phyloP scores from a whole-genome alignment of 352 stramenopile species.

The Pythium brachiatum region DNA sequence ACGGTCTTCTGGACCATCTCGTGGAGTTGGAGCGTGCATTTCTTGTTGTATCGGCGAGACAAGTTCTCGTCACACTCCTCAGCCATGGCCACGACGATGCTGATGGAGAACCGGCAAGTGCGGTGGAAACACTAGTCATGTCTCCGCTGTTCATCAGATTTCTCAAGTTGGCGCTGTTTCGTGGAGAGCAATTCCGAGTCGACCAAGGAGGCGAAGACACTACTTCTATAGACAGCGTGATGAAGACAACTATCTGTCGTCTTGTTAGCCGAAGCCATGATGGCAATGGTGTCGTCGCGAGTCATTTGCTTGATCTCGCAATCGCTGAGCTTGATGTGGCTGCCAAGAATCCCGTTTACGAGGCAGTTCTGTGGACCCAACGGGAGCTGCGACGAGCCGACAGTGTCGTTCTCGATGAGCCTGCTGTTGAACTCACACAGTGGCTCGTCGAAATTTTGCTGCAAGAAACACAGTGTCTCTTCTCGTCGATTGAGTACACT shows the following conservation, averaged over 20 bases:
- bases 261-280: neutral
- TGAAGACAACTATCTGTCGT: neutral
- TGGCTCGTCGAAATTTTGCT: slow-evolving; percentile 24
- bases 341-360: slow-evolving; percentile 40
- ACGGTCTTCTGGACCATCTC: slow-evolving; percentile 17
- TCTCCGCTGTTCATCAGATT: slow-evolving; percentile 34
- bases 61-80: slow-evolving; percentile 17
- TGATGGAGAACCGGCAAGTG: neutral
- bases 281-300: neutral
- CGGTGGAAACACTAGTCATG: neutral
- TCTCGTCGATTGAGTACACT: neutral
- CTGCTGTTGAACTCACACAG: slow-evolving; percentile 67
- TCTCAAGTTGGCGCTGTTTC: slow-evolving; percentile 49
- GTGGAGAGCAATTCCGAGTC: slow-evolving; percentile 43
- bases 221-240: neutral
- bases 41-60: slow-evolving; percentile 10
- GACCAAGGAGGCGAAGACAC: neutral
- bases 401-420: slow-evolving; percentile 41
- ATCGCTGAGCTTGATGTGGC: slow-evolving; percentile 63
- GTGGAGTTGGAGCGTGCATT: slow-evolving; percentile 13
- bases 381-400: slow-evolving; percentile 56
- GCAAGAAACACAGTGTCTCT: neutral
- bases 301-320: slow-evolving; percentile 43
- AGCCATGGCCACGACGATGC: neutral
- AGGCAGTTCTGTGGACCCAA: slow-evolving; percentile 80